A percentile compares a stretch with the other conserved stretches of the same genome.
Conservation (phyloP, 805 yeast species). For the Myxozyma lipomycoides region DNA sequence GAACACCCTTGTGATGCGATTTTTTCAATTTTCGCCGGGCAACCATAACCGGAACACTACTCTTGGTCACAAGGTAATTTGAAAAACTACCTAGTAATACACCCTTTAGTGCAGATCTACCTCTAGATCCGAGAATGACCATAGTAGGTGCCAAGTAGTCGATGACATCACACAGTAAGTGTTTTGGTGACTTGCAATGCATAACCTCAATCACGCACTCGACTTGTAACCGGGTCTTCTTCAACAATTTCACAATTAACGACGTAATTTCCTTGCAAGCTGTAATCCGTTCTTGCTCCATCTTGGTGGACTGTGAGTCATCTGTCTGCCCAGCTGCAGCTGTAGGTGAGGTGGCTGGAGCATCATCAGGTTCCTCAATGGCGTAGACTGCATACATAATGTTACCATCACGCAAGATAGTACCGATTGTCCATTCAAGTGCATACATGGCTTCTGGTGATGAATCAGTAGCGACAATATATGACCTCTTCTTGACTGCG, state of each 20-base stretch:
- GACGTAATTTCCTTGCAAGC: conserved; percentile 41
- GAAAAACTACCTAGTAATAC: conserved; percentile 70
- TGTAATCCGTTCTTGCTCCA: conserved; percentile 43
- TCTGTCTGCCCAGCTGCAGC: conserved; percentile 3
- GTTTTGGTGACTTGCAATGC: conserved; percentile 72
- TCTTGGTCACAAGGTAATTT: conserved; percentile 65
- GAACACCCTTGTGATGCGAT: conserved; percentile 51
- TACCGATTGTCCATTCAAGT: conserved; percentile 82
- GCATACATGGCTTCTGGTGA: conserved; percentile 81
- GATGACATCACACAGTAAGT: conserved; percentile 62
- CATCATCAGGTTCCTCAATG: conserved; percentile 36
- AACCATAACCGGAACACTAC: conserved; percentile 76
- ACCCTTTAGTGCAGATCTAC: conserved; percentile 67
- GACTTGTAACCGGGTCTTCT: conserved; percentile 64
- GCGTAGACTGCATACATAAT: conserved; percentile 63
- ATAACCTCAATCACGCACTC: conserved; percentile 70
- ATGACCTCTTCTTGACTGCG: conserved; percentile 47
- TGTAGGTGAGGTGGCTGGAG: background rate
- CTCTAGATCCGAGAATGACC: conserved; percentile 73
- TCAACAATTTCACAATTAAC: conserved; percentile 45
- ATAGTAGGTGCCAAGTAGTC: conserved; percentile 69
- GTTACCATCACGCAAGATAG: conserved; percentile 76
- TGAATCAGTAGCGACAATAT: conserved; percentile 73
- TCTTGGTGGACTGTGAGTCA: conserved; percentile 22
- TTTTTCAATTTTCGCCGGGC: conserved; percentile 69